Base-by-base conservation (phyloP, 2,329 filamentous ascomycete genomes). In the Incumbomyces lentus region DNA sequence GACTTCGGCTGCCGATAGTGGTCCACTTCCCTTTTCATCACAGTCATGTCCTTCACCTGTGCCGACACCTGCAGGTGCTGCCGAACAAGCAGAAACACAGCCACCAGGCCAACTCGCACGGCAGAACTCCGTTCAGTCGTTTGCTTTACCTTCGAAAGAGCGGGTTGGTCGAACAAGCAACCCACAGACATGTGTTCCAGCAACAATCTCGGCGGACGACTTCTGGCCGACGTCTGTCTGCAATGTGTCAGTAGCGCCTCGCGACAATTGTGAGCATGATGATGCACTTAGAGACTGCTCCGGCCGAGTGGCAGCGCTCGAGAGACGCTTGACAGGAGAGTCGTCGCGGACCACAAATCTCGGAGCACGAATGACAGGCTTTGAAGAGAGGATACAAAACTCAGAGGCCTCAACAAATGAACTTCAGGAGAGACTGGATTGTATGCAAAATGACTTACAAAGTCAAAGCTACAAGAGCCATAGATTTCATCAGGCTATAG, bases 401-500 rank as follows among this genome's bases (percentile, higher is more conserved):
- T 14, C 19, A 13, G 31, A 35, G 11, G 12, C 30, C 19, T n/a
- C 40, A n/a, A 18, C 35, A 18, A 35, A 13, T 17, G 26, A 36
- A 14, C 7, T 11, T 22, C 30, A 14, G 12, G 22, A 22, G 14
- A 18, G 30, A 12, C 14, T 44, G 31, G 37, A 40, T 14, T 37
- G 29, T 31, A 37, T 47, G 13, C 46, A 30, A 36, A 6, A 11
- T 2, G 41, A 51, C 14, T 43, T 50, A 19, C 42, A 46, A 22
- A 41, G 37, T 30, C 45, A 51, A 26, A 26, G 22, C 22, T 8
- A 26, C 4, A 26, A 4, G 8, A 26, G 22, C 8, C 22, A 26
- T 26, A 8, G 8, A 26, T 26, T 5, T 26, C 22, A 26, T 8
- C 22, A 26, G 22, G 22, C 8, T 26, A 26, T 26, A 26, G 22